Percentiles rank a stretch among this genome's conserved stretches.
These are phyloP conservation scores for Botrytis elliptica DNA, from an alignment of 2,329 filamentous ascomycete genomes.

Conservation along the genomic window DNA sequence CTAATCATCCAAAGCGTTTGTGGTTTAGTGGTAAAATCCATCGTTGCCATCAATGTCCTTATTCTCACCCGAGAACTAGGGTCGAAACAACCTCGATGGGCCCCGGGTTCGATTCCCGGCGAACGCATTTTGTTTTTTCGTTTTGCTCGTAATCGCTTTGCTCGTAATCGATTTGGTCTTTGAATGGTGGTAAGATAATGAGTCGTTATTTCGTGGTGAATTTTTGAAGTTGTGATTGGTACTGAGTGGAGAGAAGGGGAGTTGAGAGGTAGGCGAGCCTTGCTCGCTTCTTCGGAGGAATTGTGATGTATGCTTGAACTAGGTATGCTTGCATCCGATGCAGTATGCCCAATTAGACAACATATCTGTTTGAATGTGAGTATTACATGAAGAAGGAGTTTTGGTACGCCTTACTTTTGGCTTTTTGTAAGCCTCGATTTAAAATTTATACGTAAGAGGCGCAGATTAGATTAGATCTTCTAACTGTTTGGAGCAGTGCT, in stretches of 20 bases:
- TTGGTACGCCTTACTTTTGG: not conserved
- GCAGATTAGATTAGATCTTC: not conserved
- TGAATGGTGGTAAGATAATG: not conserved
- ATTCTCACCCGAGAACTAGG: not conserved
- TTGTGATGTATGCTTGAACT: not conserved
- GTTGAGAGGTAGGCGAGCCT: not conserved
- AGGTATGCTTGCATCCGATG: not conserved
- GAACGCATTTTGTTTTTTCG: not conserved
- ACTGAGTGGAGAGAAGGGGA: not conserved
- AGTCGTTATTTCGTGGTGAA: not conserved
- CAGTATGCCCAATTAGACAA: not conserved
- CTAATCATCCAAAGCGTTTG: constrained; percentile 17
- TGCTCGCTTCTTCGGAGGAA: not conserved
- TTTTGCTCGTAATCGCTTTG: not conserved
- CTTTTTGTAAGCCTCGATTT: not conserved
- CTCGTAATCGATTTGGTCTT: not conserved
- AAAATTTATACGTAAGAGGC: not conserved
- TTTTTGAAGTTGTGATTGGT: not conserved
- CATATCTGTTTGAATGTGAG: not conserved
- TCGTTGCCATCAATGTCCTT: constrained; percentile 20
- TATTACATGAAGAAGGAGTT: not conserved
- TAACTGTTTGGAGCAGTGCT: not conserved
- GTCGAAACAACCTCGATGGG: not conserved
- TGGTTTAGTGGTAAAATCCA: constrained; percentile 28
- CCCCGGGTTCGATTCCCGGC: not conserved